These are phyloP conservation scores for Epichloe coenophiala DNA, from an alignment of 2,329 filamentous ascomycete genomes.

Conservation along the genomic window DNA sequence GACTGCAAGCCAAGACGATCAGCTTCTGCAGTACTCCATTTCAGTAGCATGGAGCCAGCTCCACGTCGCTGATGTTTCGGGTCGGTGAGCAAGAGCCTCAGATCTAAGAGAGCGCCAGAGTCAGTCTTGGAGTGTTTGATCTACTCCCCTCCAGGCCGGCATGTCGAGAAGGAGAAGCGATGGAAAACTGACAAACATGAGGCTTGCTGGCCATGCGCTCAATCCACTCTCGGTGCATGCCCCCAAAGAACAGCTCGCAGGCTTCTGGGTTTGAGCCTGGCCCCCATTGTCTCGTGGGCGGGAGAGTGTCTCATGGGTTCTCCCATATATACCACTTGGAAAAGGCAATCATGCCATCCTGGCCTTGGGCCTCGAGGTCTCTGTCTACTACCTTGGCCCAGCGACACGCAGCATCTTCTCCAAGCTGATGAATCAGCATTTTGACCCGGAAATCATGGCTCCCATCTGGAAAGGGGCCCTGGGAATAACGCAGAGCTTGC, in stretches of 20 bases:
- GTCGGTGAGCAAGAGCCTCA: conserved; percentile 25
- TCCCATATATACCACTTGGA: conserved; percentile 22
- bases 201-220: conserved; percentile 18
- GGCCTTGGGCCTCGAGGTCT: conserved; percentile 13
- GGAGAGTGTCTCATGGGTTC: conserved; percentile 10
- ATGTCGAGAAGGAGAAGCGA: neutral
- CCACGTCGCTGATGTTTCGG: conserved; percentile 23
- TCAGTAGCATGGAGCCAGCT: conserved; percentile 20
- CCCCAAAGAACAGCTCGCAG: conserved; percentile 18
- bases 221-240: conserved; percentile 17
- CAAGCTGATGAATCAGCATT: conserved; percentile 10
- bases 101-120: conserved; percentile 12
- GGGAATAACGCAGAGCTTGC: conserved; percentile 21
- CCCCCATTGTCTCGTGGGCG: conserved; percentile 14
- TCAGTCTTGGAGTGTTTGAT: too few species aligned
- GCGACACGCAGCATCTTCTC: conserved; percentile 14
- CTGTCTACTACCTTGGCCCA: conserved; percentile 25
- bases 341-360: conserved; percentile 20
- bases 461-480: conserved; percentile 10
- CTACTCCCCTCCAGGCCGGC: too few species aligned
- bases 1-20: conserved; percentile 21
- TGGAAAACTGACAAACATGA: conserved; percentile 21
- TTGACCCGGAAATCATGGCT: conserved; percentile 10
- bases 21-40: conserved; percentile 22
- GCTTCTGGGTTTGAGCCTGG: conserved; percentile 20